Conservation (phyloP, 257 asterid genomes). For the Solanum rostratum region DNA sequence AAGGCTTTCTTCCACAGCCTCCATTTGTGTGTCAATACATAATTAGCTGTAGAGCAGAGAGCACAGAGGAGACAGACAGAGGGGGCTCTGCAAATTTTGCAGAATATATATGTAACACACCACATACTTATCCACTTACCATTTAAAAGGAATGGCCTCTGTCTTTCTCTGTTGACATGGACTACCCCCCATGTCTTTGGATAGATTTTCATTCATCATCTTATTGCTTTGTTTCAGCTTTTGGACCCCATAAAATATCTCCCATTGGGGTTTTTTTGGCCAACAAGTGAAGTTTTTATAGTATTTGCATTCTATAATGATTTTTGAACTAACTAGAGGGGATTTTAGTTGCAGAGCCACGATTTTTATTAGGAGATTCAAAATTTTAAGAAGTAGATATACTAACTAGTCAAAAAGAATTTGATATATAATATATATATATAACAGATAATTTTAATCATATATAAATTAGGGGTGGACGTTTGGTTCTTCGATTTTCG, state of each 20-base stretch:
- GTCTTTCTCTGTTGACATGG: background rate
- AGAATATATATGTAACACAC: background rate
- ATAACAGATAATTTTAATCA: too few relatives aligned
- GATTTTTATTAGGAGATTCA: too few relatives aligned
- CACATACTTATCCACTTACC: constrained; percentile 5
- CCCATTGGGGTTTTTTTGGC: background rate
- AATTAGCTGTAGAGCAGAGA: background rate
- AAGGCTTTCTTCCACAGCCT: background rate
- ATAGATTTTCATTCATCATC: background rate
- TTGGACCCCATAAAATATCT: background rate
- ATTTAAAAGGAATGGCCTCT: background rate
- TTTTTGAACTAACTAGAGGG: background rate
- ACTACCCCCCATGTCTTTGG: background rate
- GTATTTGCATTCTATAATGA: too few relatives aligned
- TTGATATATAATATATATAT: too few relatives aligned
- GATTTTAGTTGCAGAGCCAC: too few relatives aligned
- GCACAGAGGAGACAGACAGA: background rate
- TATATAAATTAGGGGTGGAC: too few relatives aligned
- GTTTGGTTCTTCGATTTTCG: too few relatives aligned
- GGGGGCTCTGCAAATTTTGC: background rate
- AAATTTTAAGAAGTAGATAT: too few relatives aligned
- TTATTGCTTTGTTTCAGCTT: background rate
- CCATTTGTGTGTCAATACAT: background rate
- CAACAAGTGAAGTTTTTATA: background rate
- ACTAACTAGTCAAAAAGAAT: too few relatives aligned